Evolutionary conservation across 2,329 filamentous ascomycete species (phyloP), one percentile per base, ranked within the genome.

Genomic region (Exophiala bonariae): DNA sequence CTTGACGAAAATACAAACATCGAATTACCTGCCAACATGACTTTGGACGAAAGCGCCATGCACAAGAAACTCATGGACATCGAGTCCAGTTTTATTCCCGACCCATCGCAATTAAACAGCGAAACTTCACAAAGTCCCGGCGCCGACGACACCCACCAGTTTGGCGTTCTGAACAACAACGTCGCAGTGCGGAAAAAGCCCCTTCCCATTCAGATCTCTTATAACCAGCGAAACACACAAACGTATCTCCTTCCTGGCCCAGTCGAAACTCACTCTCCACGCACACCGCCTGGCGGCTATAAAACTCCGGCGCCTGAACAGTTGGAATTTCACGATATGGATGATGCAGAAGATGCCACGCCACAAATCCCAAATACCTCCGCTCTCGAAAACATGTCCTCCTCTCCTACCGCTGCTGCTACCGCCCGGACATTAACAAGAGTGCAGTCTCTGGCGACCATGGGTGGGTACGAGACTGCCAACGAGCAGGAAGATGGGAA

Each of bases 71-170:
- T 84, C 53, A 75, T 80, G 71, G 80, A 84, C 55, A 73, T 83
- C 45, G 81, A 83, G 61, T 83, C 81, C 3, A 83, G 80, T 59
- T 83, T 84, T 56, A 52, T 83, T 35, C 80, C 80, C 0, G 79
- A 82, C 36, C 68, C 72, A 2, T 76, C 76, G 2, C 66, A 68
- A 2, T 63, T 75, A 17, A 66, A 67, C 14, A 37, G 20, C 18
- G 44, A 39, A 32, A 33, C 45, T 28, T 41, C 63, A 14, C 54
- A 56, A 10, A 56, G 52, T 16, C 45, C 56, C 13, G 67, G 68
- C 33, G 61, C 59, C 9, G 72, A 73, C 49, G 71, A 75, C 60
- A 74, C 71, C 4, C 72, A 68, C 47, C 48, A 71, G 39, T 67
- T 72, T 45, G 69, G 70, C 6, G 59, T 69, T 14, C 45, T 63